Percentiles rank a stretch among this genome's conserved stretches.
Evolutionary conservation across 495 filamentous ascomycete genomes (phyloP).

Genomic region (Eremomyces bilateralis): DNA sequence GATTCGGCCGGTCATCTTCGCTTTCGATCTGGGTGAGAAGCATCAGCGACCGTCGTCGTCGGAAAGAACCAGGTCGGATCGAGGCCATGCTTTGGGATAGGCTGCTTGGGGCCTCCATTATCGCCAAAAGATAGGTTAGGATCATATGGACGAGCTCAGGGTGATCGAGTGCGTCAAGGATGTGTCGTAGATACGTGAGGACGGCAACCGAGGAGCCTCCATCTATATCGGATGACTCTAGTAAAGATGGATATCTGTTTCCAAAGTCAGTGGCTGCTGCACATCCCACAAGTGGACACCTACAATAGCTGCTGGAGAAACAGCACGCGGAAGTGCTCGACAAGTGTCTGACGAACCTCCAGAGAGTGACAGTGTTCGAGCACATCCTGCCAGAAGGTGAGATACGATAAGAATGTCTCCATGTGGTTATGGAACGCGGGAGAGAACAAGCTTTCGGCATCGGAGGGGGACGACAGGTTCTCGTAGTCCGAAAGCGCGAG

Average conservation of each 20-base stretch:
- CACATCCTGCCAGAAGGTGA: slow-evolving; percentile 96
- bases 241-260: slow-evolving; percentile 78
- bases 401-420: slow-evolving; percentile 81
- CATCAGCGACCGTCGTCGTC: slow-evolving; percentile 71
- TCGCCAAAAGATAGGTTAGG: slow-evolving; percentile 73
- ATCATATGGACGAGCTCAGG: slow-evolving; percentile 84
- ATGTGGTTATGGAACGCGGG: slow-evolving; percentile 54
- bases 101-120: slow-evolving; percentile 26
- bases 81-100: not conserved
- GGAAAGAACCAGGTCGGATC: slow-evolving; percentile 26
- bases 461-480: slow-evolving; percentile 34
- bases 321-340: slow-evolving; percentile 94
- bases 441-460: slow-evolving; percentile 49
- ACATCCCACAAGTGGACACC: slow-evolving; percentile 29
- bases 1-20: slow-evolving; percentile 48
- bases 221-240: slow-evolving; percentile 91
- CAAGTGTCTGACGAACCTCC: slow-evolving; percentile 74
- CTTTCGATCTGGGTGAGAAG: slow-evolving; percentile 56
- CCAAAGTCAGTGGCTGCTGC: slow-evolving; percentile 26
- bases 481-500: slow-evolving; percentile 70
- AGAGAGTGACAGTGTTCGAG: slow-evolving; percentile 81
- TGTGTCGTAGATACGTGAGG: slow-evolving; percentile 75
- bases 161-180: slow-evolving; percentile 76
- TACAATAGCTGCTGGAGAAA: slow-evolving; percentile 90
- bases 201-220: slow-evolving; percentile 93